Evolutionary conservation across 352 stramenopile genomes (phyloP).

Genomic region (Chrysophaeum taylorii): DNA sequence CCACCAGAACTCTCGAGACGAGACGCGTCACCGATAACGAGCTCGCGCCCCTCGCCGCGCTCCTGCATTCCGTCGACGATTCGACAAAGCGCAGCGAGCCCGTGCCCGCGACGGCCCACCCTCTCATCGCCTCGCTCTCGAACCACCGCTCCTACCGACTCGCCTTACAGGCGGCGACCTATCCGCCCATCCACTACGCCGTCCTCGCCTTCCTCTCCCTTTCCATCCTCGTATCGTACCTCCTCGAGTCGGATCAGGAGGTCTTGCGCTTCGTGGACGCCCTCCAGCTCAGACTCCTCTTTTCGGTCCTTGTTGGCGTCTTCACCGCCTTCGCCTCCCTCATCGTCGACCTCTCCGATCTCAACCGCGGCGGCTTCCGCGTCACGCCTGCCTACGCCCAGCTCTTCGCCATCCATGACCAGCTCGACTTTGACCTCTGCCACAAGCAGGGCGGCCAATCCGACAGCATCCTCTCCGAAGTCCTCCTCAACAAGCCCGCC

Average conservation of each 20-base stretch:
- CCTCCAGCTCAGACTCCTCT: conserved; percentile 26
- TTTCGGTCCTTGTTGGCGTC: conserved; percentile 27
- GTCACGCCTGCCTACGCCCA: conserved; percentile 25
- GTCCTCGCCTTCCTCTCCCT: conserved; percentile 22
- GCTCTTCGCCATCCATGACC: conserved; percentile 22
- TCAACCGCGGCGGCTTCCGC: conserved; percentile 26
- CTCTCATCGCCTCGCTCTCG: conserved; percentile 26
- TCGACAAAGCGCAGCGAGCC: conserved; percentile 23
- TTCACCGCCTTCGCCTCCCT: conserved; percentile 24
- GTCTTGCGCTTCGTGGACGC: conserved; percentile 31
- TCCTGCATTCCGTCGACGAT: conserved; percentile 32
- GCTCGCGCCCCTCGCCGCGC: conserved; percentile 24
- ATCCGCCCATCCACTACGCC: conserved; percentile 29
- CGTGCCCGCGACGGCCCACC: conserved; percentile 19
- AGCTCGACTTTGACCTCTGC: conserved; percentile 24
- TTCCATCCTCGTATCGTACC: conserved; percentile 25
- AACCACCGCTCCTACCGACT: conserved; percentile 25
- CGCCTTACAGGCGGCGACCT: conserved; percentile 25
- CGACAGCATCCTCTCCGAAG: no score
- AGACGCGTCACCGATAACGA: conserved; percentile 31
- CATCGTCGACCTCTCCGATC: conserved; percentile 27
- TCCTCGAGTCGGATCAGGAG: conserved; percentile 29
- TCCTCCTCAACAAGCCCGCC: no score
- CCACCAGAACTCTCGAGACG: no score
- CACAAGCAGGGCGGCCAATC: no score